Percentiles rank a stretch among this genome's conserved stretches.
These are phyloP conservation scores for Withania somnifera DNA, from an alignment of 305 asterid species.

Conservation along the genomic window DNA sequence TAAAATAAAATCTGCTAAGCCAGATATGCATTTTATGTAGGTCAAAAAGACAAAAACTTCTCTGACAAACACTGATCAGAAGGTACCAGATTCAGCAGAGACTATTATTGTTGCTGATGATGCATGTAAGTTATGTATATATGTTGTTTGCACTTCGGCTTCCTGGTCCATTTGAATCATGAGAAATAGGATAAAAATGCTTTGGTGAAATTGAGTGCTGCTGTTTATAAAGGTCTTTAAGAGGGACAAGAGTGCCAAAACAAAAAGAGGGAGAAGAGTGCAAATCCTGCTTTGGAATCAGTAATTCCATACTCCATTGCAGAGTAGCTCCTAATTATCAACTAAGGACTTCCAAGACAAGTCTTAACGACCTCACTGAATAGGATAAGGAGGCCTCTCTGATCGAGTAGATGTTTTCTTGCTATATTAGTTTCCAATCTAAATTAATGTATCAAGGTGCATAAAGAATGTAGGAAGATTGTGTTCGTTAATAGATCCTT, in stretches of 20 bases:
- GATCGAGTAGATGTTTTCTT: background rate
- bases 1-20: background rate
- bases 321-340: background rate
- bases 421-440: background rate
- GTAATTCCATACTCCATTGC: background rate
- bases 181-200: background rate
- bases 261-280: background rate
- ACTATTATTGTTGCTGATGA: slow-evolving; percentile 26
- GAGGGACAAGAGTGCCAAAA: background rate
- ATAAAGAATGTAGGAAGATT: background rate
- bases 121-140: slow-evolving; percentile 32
- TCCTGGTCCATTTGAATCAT: background rate
- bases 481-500: background rate
- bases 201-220: background rate
- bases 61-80: slow-evolving; percentile 14
- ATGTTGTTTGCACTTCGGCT: background rate
- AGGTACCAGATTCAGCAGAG: slow-evolving; percentile 23
- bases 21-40: slow-evolving; percentile 18
- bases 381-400: background rate
- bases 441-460: background rate
- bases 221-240: background rate
- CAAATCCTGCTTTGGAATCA: background rate
- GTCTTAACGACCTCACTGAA: background rate
- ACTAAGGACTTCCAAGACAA: background rate
- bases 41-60: slow-evolving; percentile 59